Base-by-base conservation (phyloP, 1,139 yeast species). In the Pichia sp. region DNA sequence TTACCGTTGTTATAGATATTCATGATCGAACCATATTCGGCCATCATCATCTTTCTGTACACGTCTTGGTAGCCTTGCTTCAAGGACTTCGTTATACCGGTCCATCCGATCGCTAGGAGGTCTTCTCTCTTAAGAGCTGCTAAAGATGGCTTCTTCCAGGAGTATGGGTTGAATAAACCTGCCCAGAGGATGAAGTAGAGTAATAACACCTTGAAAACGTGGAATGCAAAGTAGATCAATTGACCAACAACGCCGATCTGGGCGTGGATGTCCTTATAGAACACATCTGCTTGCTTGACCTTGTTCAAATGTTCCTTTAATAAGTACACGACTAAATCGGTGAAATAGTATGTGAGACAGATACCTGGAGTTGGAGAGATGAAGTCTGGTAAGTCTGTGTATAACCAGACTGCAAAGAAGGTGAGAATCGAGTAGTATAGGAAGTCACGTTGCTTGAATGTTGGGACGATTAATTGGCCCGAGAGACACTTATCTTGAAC, bases 311-410 rank as follows among this genome's bases (percentile, higher is more conserved):
- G 58, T 21, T 55, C 46, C 4, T 44, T 54, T 11, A 77, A 72
- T 7, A 73, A 44, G 35, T 54, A 54, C 24, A 73, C 67, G 20
- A 72, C 55, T 11, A 65, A 30, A 54, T 68, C 67, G 35, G 81
- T 70, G 24, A 81, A 54, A 56, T 83, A 80, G 60, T 82, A 82
- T n/a, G 95, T 85, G 50, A 89, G 72, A 55, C 93, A 85, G 50
- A 82, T 75, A 27, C 97, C 97, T 0, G 98, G 98, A 4, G 98
- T 91, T 43, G 97, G 97, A 37, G 91, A 79, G 48, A 89, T 72
- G 58, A 74, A 77, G 62, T 89, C 96, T 1, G 99, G 99, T 63
- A 93, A 74, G 68, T 93, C 98, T 4, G 96, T 82, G 66, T 91
- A 93, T 53, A 93, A 76, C 98, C 99, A 93, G 18, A 69, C 69